Evolutionary conservation across 192 early-diverging fungal genomes (phyloP).

Genomic region (Nowakowskiella sp.): DNA sequence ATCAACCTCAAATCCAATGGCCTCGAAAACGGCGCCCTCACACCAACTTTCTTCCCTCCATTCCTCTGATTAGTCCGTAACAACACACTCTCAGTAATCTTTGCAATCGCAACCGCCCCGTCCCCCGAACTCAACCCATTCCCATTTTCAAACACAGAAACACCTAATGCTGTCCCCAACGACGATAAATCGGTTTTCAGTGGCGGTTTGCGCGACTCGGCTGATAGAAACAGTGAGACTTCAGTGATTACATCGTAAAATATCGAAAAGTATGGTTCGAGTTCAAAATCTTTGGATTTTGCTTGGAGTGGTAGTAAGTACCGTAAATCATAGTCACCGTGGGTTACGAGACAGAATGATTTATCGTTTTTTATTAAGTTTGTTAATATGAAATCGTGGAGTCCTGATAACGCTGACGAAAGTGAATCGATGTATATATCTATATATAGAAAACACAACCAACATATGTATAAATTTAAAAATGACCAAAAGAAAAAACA

Average conservation of each 20-base stretch:
- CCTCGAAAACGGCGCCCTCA: constrained; percentile 46
- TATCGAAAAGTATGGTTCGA: constrained; percentile 49
- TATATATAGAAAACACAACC: too few species aligned
- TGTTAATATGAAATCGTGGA: constrained; percentile 43
- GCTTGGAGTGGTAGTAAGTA: constrained; percentile 61
- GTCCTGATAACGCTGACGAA: constrained; percentile 38
- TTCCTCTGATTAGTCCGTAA: constrained; percentile 20
- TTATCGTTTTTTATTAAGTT: constrained; percentile 41
- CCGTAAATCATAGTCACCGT: constrained; percentile 64
- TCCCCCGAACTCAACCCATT: constrained; percentile 45
- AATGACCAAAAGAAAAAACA: too few species aligned
- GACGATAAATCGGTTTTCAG: constrained; percentile 5
- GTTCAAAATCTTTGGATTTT: constrained; percentile 48
- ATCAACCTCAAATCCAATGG: constrained; percentile 58
- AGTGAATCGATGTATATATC: constrained; percentile 17
- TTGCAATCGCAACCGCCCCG: constrained; percentile 53
- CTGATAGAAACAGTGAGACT: constrained; percentile 51
- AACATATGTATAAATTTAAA: too few species aligned
- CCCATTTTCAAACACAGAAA: neutral
- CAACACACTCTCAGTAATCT: constrained; percentile 28
- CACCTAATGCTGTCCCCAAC: neutral
- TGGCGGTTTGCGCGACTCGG: constrained; percentile 31
- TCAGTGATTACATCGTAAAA: constrained; percentile 67
- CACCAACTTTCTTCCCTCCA: too few species aligned
- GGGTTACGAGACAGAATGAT: constrained; percentile 62